These are phyloP conservation scores for Podaxis rugospora DNA, from an alignment of 768 basidiomycete species.

Conservation along the genomic window DNA sequence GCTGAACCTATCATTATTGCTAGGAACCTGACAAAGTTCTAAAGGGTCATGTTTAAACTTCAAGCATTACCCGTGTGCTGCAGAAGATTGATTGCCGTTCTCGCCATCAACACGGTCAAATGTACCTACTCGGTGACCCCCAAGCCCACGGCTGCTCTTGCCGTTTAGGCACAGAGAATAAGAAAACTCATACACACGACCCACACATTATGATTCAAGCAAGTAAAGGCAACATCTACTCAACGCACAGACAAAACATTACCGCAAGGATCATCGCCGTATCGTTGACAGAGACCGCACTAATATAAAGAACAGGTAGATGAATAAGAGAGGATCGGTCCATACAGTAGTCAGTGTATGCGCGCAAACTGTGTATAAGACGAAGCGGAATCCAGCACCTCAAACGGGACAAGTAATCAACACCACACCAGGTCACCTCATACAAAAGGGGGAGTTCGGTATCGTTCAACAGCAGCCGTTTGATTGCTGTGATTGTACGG, in stretches of 20 bases:
- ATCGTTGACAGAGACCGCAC: constrained; percentile 9
- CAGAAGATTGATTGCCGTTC: not conserved
- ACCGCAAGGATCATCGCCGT: not conserved
- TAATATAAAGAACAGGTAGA: constrained; percentile 11
- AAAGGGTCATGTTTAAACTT: not conserved
- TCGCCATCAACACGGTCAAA: no score
- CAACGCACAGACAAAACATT: constrained; percentile 10
- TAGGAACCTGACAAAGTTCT: not conserved
- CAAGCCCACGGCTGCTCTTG: no score
- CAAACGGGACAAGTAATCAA: constrained; percentile 4
- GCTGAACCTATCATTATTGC: not conserved
- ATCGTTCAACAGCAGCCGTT: constrained; percentile 68
- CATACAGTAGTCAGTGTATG: constrained; percentile 13
- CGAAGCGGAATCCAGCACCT: constrained; percentile 10
- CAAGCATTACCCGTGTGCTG: not conserved
- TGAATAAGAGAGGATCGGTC: constrained; percentile 11
- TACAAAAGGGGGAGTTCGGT: constrained; percentile 1
- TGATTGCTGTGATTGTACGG: constrained; percentile 69
- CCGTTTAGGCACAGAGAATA: not conserved
- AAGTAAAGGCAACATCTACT: constrained; percentile 12
- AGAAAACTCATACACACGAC: not conserved
- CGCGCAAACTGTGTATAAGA: constrained; percentile 3
- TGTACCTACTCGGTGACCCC: no score
- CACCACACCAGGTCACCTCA: not conserved
- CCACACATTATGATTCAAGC: not conserved